These are phyloP conservation scores for Lablab purpureus DNA, from an alignment of 306 rosid genomes.

Conservation along the genomic window DNA sequence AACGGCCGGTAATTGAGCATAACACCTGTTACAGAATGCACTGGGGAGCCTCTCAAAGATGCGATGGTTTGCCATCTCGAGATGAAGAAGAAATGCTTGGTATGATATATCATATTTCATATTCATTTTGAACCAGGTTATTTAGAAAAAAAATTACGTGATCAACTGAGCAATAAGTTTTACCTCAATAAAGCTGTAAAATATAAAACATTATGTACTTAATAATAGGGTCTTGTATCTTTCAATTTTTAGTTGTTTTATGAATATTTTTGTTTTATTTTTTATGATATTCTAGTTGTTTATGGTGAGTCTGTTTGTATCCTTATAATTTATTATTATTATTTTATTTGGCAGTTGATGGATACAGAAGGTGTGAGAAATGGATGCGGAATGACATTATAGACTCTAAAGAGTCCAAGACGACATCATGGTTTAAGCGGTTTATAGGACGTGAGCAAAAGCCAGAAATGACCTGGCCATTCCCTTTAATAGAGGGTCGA, in stretches of 20 bases:
- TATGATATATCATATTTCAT: constrained; percentile 51
- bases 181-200: not conserved
- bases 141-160: constrained; percentile 1
- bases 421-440: constrained; percentile 92
- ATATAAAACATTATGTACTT: not conserved
- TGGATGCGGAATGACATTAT: constrained; percentile 79
- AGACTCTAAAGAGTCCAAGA: constrained; percentile 80
- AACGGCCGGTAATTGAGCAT: constrained; percentile 81
- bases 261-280: not conserved
- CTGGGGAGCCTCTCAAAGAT: constrained; percentile 93
- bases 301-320: constrained; percentile 1
- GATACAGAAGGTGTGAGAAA: constrained; percentile 77
- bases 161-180: constrained; percentile 3
- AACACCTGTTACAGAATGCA: constrained; percentile 97
- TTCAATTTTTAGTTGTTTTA: not conserved
- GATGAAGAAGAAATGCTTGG: constrained; percentile 88
- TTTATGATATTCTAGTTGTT: constrained; percentile 29
- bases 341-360: constrained; percentile 78
- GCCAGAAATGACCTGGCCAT: constrained; percentile 97
- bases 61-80: constrained; percentile 79
- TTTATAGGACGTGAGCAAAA: constrained; percentile 94
- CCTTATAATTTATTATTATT: constrained; percentile 15
- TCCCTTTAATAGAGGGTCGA: constrained; percentile 88
- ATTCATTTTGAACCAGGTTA: constrained; percentile 39
- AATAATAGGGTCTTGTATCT: not conserved